Conservation (phyloP, 2,329 filamentous ascomycete genomes). For the Cadophora sp. region DNA sequence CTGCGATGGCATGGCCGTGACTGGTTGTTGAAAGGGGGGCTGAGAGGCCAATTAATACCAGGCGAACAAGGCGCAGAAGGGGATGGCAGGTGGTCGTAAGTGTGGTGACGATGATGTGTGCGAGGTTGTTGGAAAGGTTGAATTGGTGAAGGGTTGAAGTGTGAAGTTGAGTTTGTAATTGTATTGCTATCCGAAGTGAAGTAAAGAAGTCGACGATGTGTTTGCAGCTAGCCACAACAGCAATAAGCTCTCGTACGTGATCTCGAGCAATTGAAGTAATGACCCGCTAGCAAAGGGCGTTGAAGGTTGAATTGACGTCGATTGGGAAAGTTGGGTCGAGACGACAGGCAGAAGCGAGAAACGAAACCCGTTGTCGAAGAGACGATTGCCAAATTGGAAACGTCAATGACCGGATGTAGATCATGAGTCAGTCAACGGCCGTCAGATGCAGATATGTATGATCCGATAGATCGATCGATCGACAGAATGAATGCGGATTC, state of each 20-base stretch:
- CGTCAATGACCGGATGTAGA: constrained; percentile 2
- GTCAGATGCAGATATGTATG: background rate
- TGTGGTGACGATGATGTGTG: constrained; percentile 7
- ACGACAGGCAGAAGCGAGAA: background rate
- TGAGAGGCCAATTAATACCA: background rate
- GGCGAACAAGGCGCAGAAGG: background rate
- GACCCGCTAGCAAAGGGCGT: background rate
- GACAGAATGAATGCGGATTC: background rate
- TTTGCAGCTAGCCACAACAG: background rate
- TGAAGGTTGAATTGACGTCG: constrained; percentile 11
- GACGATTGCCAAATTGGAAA: background rate
- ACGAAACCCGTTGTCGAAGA: constrained; percentile 9
- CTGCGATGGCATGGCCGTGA: constrained; percentile 1
- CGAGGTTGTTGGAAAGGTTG: background rate
- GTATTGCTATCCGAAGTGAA: background rate
- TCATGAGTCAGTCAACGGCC: constrained; percentile 16
- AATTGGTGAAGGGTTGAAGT: background rate
- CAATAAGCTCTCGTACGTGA: constrained; percentile 24
- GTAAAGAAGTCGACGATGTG: background rate
- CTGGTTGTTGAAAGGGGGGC: constrained; percentile 7
- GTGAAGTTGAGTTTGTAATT: background rate
- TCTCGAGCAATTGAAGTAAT: constrained; percentile 24
- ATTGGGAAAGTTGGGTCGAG: background rate
- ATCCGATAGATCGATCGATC: constrained; percentile 3
- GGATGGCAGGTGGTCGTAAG: background rate